Evolutionary conservation across 805 yeast genomes (phyloP), one percentile per base, ranked within the genome.

Genomic region (Dipodascus geniculatus): DNA sequence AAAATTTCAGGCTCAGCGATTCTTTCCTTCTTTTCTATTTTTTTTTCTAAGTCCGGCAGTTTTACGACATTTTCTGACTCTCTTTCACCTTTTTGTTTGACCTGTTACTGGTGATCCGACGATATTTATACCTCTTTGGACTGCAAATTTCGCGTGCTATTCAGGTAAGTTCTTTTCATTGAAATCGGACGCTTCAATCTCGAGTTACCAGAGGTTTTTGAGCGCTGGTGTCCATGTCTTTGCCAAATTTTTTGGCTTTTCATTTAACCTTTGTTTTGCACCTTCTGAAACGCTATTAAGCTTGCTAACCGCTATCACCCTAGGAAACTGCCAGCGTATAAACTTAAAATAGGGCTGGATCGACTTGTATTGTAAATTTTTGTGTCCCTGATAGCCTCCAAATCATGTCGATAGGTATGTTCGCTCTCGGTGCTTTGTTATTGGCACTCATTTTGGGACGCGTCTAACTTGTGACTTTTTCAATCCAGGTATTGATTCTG

Each of bases 331-430:
- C 6, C 6, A 28, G 33, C 11, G 9, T 28, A 28, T 11, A 28
- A 28, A 28, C 33, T 28, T 11, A 28, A 28, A 28, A 28, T 11
- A 28, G 33, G 11, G 9, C 11, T 28, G 6, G 33, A 11, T 28
- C 6, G 33, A 28, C 33, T 6, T 28, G 33, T 28, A 28, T 28
- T 28, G 33, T 28, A 6, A 6, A 6, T 6, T 28, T 6, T 6
- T 28, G 9, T 28, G 33, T 28, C 33, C 11, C 11, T 28, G 6
- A 28, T 6, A 28, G 11, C 33, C 11, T n/a, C 20, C 44, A 38
- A 11, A 38, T n/a, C 44, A 38, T 38, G 44, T 38, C 44, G 44
- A n/a, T 38, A n/a, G 44, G 44, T 38, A 38, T n/a, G 44, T 38
- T 14, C 11, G 6, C 11, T 6, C 33, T 28, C 11, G 9, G 33